A percentile compares a stretch with the other conserved stretches of the same genome.
Conservation (phyloP, 768 basidiomycete species). For the Russula brevipes region DNA sequence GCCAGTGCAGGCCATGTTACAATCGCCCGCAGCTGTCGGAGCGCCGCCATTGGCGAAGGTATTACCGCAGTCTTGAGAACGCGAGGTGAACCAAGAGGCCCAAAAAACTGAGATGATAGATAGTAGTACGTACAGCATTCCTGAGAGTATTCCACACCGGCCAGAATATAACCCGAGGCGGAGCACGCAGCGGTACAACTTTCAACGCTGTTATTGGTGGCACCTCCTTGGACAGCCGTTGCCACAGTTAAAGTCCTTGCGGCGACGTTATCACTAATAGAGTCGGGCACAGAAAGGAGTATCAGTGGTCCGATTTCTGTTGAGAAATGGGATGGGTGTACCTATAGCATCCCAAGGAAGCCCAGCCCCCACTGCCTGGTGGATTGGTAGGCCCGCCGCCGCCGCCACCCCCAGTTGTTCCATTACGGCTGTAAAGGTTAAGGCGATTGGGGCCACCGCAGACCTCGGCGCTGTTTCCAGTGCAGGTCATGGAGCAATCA, state of each 20-base stretch:
- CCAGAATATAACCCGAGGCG: conserved; percentile 41
- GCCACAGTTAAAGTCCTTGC: conserved; percentile 34
- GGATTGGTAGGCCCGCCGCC: conserved; percentile 1
- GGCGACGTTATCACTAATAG: conserved; percentile 33
- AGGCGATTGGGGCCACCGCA: conserved; percentile 70
- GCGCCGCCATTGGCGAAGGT: conserved; percentile 44
- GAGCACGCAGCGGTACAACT: conserved; percentile 60
- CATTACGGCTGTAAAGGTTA: conserved; percentile 67
- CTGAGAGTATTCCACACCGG: conserved; percentile 40
- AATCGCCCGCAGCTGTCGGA: conserved; percentile 46
- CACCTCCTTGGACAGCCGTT: conserved; percentile 31
- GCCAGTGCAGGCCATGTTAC: conserved; percentile 62
- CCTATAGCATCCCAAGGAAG: no score
- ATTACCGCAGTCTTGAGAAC: conserved; percentile 44
- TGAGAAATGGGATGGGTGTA: not conserved
- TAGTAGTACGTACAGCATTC: conserved; percentile 45
- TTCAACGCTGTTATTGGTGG: conserved; percentile 46
- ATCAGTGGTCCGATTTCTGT: conserved; percentile 8
- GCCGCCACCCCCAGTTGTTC: conserved; percentile 34
- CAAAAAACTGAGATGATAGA: not conserved
- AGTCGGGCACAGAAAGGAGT: not conserved
- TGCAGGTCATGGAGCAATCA: conserved; percentile 64
- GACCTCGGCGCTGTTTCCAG: conserved; percentile 56
- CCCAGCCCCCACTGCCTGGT: no score
- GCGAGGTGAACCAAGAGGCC: not conserved